A percentile compares a stretch with the other conserved stretches of the same genome.
Conservation (phyloP, 495 filamentous ascomycete species). For the Zalerion maritima region DNA sequence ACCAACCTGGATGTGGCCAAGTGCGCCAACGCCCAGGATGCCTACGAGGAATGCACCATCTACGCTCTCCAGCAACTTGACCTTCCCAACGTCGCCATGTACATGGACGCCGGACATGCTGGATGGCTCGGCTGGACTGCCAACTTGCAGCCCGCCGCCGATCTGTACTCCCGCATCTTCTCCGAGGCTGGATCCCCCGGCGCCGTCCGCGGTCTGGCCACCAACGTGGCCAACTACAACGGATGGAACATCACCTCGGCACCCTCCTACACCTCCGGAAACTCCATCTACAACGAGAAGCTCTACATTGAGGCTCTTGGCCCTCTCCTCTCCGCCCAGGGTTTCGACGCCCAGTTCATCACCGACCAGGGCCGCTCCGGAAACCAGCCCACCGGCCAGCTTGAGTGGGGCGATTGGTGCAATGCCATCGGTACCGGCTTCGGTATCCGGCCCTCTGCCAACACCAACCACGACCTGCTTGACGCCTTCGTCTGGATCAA, state of each 20-base stretch:
- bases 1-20: conserved; percentile 46
- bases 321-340: conserved; percentile 39
- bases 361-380: conserved; percentile 28
- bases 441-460: conserved; percentile 44
- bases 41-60: conserved; percentile 43
- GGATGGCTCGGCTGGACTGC: conserved; percentile 72
- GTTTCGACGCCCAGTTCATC: conserved; percentile 53
- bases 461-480: conserved; percentile 44
- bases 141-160: conserved; percentile 46
- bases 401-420: conserved; percentile 65
- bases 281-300: conserved; percentile 44
- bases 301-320: conserved; percentile 48
- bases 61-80: conserved; percentile 47
- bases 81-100: conserved; percentile 53
- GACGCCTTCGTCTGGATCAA: conserved; percentile 70
- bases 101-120: conserved; percentile 53
- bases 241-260: conserved; percentile 37
- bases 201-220: conserved; percentile 51
- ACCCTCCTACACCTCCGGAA: conserved; percentile 37
- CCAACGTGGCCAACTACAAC: conserved; percentile 70
- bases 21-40: conserved; percentile 37
- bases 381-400: conserved; percentile 40
- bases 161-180: conserved; percentile 45
- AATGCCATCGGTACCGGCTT: conserved; percentile 56
- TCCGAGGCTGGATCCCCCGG: conserved; percentile 40